Base-by-base conservation (phyloP, 2,329 filamentous ascomycete genomes). In the Byssothecium circinans region DNA sequence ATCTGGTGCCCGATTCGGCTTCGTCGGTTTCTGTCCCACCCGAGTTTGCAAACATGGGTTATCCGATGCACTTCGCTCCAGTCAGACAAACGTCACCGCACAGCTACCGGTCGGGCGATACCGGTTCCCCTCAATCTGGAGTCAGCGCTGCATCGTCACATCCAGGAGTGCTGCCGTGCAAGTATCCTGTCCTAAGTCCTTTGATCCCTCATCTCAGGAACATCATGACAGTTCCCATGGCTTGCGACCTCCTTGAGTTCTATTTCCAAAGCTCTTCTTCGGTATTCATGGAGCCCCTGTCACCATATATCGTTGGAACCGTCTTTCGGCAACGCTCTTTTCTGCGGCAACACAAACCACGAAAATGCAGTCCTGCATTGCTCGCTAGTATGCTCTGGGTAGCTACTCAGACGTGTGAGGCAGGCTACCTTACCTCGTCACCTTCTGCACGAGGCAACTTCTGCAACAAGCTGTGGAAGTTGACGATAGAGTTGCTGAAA, bases 371-470 rank as follows among this genome's bases (percentile, higher is more conserved):
- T 57, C 90, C 91, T 20, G 90, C 90, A 2, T 78, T 96, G 22
- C 78, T 96, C 22, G 88, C 91, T 22, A 95, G 90, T 70, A 96
- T 96, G 82, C 81, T 96, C n/a, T 96, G 90, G 91, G 87, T 95
- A 25, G 88, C 89, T 15, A 91, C 91, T 2, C 91, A 96, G 68
- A 95, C 91, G 2, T 94, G 89, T 69, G 91, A 96, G 68, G 89
- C 90, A 12, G 82, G 88, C 11, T 91, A 91, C 68, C 71, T 96
- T 57, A 92, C 89, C 18, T 88, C 87, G 35, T 83, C 88, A 29
- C 89, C 90, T 1, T 90, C 90, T 14, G 87, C 90, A 15, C 81
- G 91, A 51, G 87, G 87, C 32, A 86, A 88, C 62, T 87, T 94
- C 43, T 95, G 91, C 72, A 89, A 95, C 69, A 91, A 88, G 72